Evolutionary conservation across 2,329 filamentous ascomycete genomes (phyloP), one percentile per base, ranked within the genome.

Genomic region (Plenodomus biglobosus): DNA sequence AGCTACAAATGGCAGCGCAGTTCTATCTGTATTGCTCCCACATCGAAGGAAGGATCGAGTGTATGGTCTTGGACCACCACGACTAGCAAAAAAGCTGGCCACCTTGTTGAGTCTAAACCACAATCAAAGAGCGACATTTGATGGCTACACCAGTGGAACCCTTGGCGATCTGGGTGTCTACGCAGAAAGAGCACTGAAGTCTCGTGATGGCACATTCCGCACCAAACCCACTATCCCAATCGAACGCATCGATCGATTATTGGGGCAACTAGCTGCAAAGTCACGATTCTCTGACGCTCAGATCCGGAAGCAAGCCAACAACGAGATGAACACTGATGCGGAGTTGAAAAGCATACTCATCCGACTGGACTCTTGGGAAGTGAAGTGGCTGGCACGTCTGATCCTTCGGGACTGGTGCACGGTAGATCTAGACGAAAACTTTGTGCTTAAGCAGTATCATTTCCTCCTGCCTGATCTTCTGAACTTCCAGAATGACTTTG

Each of bases 351-450:
- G 61, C 1, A 58, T 15, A 75, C 90, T 44, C 78, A 80, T 38
- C 20, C 56, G 57, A 21, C 47, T 66, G 2, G 61, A 66, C 38
- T 82, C 88, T 2, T 76, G 77, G 77, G 88, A 95, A 64, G 87
- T 85, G 3, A 96, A 96, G 72, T 96, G 92, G 92, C 78, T 96
- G 10, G 88, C 88, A 79, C 81, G 92, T 3, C 75, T 96, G 22
- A 77, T 96, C 5, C 75, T 95, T 21, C 94, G 95, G 64, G 81
- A 85, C 53, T 88, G 86, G 50, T 77, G 80, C n/a, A 86, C 87
- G 0, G 76, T 92, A 0, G 67, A 80, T 1, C 64, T 95, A 1
- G 83, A 90, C 18, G 74, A 78, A 21, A 56, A 69, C 1, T 68
- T 80, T 16, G 71, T 89, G 0, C 77, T 88, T 39, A 73, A 74